Base-by-base conservation (phyloP, 1,284 basidiomycete genomes). In the Termitomyces sp. region DNA sequence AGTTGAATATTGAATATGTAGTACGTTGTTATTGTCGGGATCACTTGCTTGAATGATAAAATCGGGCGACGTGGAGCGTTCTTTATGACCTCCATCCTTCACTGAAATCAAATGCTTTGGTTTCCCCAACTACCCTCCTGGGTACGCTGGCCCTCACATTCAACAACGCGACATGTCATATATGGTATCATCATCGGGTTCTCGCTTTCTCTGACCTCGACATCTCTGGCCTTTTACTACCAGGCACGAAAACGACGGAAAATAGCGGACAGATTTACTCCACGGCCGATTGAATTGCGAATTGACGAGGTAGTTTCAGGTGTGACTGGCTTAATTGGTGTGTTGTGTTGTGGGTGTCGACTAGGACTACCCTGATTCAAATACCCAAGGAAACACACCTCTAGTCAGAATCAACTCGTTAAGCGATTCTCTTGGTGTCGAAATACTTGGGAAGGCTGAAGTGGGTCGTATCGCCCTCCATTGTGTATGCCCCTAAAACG, bases 371-470 rank as follows among this genome's bases (percentile, higher is more conserved):
- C 38, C 8, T 28, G 34, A 36, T 42, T 15, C 61, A 33, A 41
- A 12, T 47, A 13, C 45, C 42, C 42, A 47, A 95, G 94, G 96
- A 36, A 97, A 98, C 66, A 99, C 96, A 1, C 95, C 95, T 0
- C 76, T 99, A 39, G 78, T 99, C 54, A 80, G 95, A 56, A 97
- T 99, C 56, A 90, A 91, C 62, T 94, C 91, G 2, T 70, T 99
- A 54, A 97, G 93, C 62, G 81, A 97, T 70, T 84, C 88, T 0
- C 79, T 98, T 0, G 94, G 94, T 6, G 90, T 97, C 10, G 94
- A 98, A 65, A 95, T 99, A 57, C 75, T 98, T 10, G 95, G 92
- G n/a, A 98, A 98, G 72, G 92, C 92, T 12, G 94, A 97, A 78
- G 90, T 92, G 59, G 30, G 43, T 53, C 33, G 9, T 38, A 31